A percentile compares a stretch with the other conserved stretches of the same genome.
phyloP scores from a whole-genome alignment of 345 rosid species.

The Melaleuca alternifolia region DNA sequence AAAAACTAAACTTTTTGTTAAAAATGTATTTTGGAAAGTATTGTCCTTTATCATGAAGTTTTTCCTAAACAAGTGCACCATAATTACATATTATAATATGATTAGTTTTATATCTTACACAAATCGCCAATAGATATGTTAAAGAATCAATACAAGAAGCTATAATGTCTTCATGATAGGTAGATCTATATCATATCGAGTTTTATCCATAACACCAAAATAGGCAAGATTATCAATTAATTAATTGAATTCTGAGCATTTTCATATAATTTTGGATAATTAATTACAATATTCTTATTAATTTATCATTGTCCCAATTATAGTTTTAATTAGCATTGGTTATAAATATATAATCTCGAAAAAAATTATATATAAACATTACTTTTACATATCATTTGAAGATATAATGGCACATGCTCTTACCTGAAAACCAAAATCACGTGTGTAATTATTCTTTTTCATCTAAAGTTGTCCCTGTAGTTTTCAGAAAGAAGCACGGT shows the following conservation, averaged over 20 bases:
- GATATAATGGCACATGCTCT: neutral
- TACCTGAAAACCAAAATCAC: neutral
- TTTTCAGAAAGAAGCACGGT: too few relatives aligned
- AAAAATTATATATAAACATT: too few relatives aligned
- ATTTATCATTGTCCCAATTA: neutral
- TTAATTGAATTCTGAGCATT: neutral
- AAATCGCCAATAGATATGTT: neutral
- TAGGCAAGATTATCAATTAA: neutral
- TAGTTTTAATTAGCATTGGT: neutral
- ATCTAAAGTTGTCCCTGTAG: neutral
- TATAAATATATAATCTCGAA: neutral
- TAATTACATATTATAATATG: neutral
- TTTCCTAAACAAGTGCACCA: too few relatives aligned
- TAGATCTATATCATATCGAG: neutral
- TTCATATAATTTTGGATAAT: neutral
- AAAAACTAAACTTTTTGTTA: too few relatives aligned
- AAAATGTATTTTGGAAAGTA: too few relatives aligned
- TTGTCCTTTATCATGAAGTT: too few relatives aligned
- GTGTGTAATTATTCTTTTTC: neutral
- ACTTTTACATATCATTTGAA: neutral
- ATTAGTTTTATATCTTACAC: neutral
- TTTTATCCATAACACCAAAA: neutral
- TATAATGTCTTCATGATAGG: neutral
- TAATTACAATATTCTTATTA: neutral
- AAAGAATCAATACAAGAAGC: neutral